Evolutionary conservation across 2,329 filamentous ascomycete species (phyloP).

Genomic region (Cercospora sp.): DNA sequence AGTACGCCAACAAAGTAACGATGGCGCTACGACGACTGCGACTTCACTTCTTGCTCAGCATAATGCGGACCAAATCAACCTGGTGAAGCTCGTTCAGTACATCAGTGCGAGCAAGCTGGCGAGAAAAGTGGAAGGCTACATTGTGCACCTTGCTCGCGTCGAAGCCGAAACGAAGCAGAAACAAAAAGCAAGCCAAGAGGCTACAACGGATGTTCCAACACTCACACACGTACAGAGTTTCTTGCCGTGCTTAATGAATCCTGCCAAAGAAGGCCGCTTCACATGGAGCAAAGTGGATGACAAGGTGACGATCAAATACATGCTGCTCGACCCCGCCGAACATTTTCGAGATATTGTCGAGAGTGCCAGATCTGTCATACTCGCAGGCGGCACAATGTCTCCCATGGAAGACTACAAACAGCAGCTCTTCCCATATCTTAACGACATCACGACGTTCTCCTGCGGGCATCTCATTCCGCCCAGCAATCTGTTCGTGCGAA

Average conservation of each 20-base stretch:
- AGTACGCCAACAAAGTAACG: constrained; percentile 30
- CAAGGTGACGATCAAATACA: constrained; percentile 71
- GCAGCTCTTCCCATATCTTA: constrained; percentile 78
- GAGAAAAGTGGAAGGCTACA: constrained; percentile 91
- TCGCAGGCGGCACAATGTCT: constrained; percentile 97
- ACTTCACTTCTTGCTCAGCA: constrained; percentile 76
- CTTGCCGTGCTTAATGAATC: constrained; percentile 80
- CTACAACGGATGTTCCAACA: constrained; percentile 46
- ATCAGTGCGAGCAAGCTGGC: constrained; percentile 90
- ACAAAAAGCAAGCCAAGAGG: not conserved
- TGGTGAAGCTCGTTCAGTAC: constrained; percentile 84
- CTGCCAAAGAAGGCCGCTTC: constrained; percentile 66
- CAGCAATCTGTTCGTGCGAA: constrained; percentile 76
- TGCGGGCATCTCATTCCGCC: constrained; percentile 92
- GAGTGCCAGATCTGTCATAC: constrained; percentile 79
- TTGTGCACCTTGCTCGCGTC: constrained; percentile 52
- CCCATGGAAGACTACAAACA: constrained; percentile 88
- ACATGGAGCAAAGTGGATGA: constrained; percentile 53
- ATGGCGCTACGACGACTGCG: constrained; percentile 68
- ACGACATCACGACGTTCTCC: constrained; percentile 73
- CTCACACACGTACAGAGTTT: constrained; percentile 67
- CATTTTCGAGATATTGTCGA: constrained; percentile 87
- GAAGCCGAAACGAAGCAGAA: not conserved
- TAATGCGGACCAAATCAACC: constrained; percentile 91
- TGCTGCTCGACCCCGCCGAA: constrained; percentile 85